Conservation (phyloP, 495 filamentous ascomycete genomes). For the Aspergillus haitiensis region DNA sequence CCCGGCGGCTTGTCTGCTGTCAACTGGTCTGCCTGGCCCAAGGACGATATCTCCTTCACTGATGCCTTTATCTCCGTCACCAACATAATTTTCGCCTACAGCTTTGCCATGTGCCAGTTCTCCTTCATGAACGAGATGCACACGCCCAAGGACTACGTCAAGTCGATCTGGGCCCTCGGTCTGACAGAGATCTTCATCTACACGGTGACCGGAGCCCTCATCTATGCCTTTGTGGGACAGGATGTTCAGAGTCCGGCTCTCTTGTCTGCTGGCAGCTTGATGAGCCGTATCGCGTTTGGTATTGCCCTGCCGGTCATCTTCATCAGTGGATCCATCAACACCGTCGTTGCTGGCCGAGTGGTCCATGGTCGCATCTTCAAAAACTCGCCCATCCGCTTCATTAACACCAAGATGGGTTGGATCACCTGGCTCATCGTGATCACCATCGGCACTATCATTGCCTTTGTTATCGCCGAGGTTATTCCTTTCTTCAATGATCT, state of each 20-base stretch:
- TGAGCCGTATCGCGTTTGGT: constrained; percentile 71
- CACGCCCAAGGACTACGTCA: constrained; percentile 60
- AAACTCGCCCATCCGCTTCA: constrained; percentile 53
- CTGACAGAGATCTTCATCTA: constrained; percentile 64
- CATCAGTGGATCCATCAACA: constrained; percentile 64
- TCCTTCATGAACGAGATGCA: constrained; percentile 75
- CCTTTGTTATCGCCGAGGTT: constrained; percentile 65
- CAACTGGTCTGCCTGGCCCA: constrained; percentile 42
- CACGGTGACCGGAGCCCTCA: constrained; percentile 61
- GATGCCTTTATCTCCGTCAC: constrained; percentile 59
- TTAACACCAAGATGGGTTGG: constrained; percentile 59
- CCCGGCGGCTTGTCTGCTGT: constrained; percentile 34
- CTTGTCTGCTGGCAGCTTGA: constrained; percentile 53
- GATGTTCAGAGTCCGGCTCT: constrained; percentile 68
- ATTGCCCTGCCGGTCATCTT: constrained; percentile 72
- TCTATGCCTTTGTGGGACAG: constrained; percentile 66
- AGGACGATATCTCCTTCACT: constrained; percentile 34
- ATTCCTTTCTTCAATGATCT: constrained; percentile 68
- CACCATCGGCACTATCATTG: constrained; percentile 53
- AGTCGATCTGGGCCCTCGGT: constrained; percentile 60
- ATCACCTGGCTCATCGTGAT: constrained; percentile 58
- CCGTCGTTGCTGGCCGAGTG: constrained; percentile 57
- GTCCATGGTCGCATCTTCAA: constrained; percentile 60
- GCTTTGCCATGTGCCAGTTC: constrained; percentile 67
- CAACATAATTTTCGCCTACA: constrained; percentile 69